Base-by-base conservation (phyloP, 768 basidiomycete species). In the Serendipita sp. region DNA sequence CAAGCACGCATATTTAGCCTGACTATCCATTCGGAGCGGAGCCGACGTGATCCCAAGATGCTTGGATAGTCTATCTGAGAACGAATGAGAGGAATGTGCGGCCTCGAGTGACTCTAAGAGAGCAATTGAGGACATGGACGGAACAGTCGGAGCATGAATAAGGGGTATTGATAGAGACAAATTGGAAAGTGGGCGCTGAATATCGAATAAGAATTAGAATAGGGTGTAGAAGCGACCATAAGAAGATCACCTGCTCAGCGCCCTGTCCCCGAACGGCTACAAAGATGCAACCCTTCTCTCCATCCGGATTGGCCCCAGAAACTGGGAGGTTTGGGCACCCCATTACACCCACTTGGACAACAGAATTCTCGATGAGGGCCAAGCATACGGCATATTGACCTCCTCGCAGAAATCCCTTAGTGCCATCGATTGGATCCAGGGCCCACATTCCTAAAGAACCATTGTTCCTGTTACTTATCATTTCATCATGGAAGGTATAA, bases 341-440 rank as follows among this genome's bases (percentile, higher is more conserved):
- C 68, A 93, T 86, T 16, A 93, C 83, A 3, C 90, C 92, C 2
- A 96, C 77, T 70, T 90, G 78, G 40, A 91, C 88, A 62, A 83
- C 72, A 0, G 86, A 80, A 67, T 93, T 83, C 46, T 89, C 78
- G 70, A 95, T 83, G 63, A 96, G 77, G 0, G 91, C 86, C 8
- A 96, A 75, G 72, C 93, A 95, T 18, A 96, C 89, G 3, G 92
- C 92, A 71, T 91, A 96, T 73, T 96, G 93, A 65, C 87, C 91
- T 2, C 91, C 91, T 3, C 93, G 82, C 23, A 95, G 78, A 77
- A 96, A 94, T 1, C 92, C 93, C 71, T 91, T 91, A 6, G 92
- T 96, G 4, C 93, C 93, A 73, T 95, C 92, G 65, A 96, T 91
- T 62, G 89, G 87, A 72, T 89, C 88, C 62, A 90, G 82, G 1